phyloP scores from a whole-genome alignment of 345 rosid species.

The Corchorus olitorius region DNA sequence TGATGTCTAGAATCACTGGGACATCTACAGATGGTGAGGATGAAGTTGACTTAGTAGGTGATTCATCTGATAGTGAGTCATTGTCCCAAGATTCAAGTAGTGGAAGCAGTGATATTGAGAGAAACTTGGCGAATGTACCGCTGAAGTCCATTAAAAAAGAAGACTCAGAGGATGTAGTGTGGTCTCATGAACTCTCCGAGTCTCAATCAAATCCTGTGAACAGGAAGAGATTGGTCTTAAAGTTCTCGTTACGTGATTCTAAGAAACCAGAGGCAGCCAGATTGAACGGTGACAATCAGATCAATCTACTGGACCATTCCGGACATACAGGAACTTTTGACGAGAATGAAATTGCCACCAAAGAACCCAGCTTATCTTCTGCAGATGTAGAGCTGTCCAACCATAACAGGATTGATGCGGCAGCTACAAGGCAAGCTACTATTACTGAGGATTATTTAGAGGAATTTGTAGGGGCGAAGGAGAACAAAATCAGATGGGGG shows the following conservation, averaged over 20 bases:
- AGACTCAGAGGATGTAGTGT: slow-evolving; percentile 31
- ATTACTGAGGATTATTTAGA: slow-evolving; percentile 28
- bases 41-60: slow-evolving; percentile 54
- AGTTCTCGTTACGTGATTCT: slow-evolving; percentile 61
- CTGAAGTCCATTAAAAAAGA: slow-evolving; percentile 36
- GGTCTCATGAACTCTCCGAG: slow-evolving; percentile 44
- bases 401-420: slow-evolving; percentile 34
- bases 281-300: slow-evolving; percentile 31
- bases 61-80: slow-evolving; percentile 61
- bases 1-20: slow-evolving; percentile 84
- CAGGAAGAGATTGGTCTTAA: slow-evolving; percentile 74
- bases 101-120: slow-evolving; percentile 44
- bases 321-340: slow-evolving; percentile 36
- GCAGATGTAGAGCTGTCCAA: slow-evolving; percentile 36
- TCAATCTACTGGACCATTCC: slow-evolving; percentile 41
- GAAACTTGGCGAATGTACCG: slow-evolving; percentile 37
- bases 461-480: slow-evolving; percentile 43
- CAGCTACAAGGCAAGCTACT: slow-evolving; percentile 36
- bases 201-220: slow-evolving; percentile 51
- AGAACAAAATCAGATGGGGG: slow-evolving; percentile 52
- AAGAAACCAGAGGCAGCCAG: slow-evolving; percentile 54
- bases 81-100: slow-evolving; percentile 33
- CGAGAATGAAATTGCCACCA: slow-evolving; percentile 36
- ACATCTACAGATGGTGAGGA: slow-evolving; percentile 70
- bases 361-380: slow-evolving; percentile 45